Evolutionary conservation across 768 basidiomycete species (phyloP), one percentile per base, ranked within the genome.

Genomic region (Termitomyces sp.): DNA sequence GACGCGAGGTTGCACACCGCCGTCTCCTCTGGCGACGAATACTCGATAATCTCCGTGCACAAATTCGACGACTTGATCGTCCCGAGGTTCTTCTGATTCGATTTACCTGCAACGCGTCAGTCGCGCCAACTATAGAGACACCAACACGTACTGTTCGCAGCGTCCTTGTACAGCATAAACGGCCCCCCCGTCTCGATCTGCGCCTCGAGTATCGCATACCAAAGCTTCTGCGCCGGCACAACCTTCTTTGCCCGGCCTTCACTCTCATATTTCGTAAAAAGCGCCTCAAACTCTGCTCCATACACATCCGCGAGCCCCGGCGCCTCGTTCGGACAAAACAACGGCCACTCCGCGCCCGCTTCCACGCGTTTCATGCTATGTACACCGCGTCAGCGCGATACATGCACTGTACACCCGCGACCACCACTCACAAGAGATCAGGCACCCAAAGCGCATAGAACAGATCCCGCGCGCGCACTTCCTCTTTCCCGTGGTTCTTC

Each of bases 1-100:
- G 97, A 99, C 7, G 97, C 97, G 54, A 99, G 85, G 74, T 98
- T 99, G 82, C 97, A 99, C 35, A 98, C 97, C 40, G 97, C 97
- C 40, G 88, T 93, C 73, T 98, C 97, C 56, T 98, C 97, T 1
- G 97, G 94, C 12, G 96, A 83, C 48, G 94, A 96, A 78, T 98
- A 98, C 74, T 99, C 92, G 72, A 99, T 91, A 71, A 99, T 98
- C 73, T 98, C 97, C 5, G 96, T 98, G 80, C 97, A 99, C 50
- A 99, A 80, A 72, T 99, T 99, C 53, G 96, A 98, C 1, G 95
- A 98, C 79, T 97, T 98, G 87, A 99, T 98, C 8, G 93, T 96
- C 33, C 97, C 97, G 30, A 99, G 82, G 76, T 99, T 97, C 77
- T 94, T 87, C 74, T 99, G 97, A 77, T 99, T 99, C 14, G 95